Conservation (phyloP, 129 eudicot species). For the Arctium minus region DNA sequence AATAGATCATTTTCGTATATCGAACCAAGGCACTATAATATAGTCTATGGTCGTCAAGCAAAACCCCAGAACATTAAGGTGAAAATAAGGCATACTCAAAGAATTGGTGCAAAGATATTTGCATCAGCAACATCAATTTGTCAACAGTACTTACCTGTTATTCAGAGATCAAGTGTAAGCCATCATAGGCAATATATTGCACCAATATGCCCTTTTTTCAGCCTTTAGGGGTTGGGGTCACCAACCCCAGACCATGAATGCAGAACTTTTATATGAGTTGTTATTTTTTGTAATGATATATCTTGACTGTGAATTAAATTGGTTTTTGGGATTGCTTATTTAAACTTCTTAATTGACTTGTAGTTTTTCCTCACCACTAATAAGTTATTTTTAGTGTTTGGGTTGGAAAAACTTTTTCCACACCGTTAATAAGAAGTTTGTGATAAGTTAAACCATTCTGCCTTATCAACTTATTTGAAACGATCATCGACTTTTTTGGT, state of each 20-base stretch:
- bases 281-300: background rate
- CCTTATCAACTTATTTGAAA: too few species aligned
- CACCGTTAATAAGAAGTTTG: too few species aligned
- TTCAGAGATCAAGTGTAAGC: conserved; percentile 65
- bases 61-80: background rate
- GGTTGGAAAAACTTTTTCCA: too few species aligned
- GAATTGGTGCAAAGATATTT: conserved; percentile 21
- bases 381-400: too few species aligned
- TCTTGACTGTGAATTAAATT: too few species aligned
- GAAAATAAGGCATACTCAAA: background rate
- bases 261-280: background rate
- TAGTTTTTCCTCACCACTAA: too few species aligned
- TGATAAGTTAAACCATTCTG: too few species aligned
- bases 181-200: conserved; percentile 50
- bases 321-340: too few species aligned
- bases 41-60: too few species aligned
- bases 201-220: conserved; percentile 25
- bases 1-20: background rate
- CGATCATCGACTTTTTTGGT: too few species aligned
- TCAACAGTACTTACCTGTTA: conserved; percentile 55
- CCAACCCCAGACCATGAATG: background rate
- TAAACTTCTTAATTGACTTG: too few species aligned
- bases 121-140: conserved; percentile 47
- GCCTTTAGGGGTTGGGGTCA: background rate
- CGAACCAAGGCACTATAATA: background rate